Base-by-base conservation (phyloP, 192 early-diverging fungal genomes). In the Coemansia sp. region DNA sequence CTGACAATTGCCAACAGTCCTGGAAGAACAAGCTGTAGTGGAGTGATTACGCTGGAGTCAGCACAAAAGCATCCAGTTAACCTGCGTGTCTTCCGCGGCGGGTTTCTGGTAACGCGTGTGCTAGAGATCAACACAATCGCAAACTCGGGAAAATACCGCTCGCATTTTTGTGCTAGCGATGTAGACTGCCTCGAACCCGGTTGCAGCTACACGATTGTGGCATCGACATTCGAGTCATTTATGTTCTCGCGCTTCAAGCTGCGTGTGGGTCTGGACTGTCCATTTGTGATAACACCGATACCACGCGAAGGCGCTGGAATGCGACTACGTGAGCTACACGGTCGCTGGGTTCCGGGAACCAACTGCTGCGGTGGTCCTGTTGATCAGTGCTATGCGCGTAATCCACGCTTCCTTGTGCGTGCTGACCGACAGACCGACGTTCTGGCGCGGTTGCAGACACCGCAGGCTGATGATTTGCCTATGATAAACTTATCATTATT, bases 261-360 rank as follows among this genome's bases (percentile, higher is more conserved):
- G 19, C 86, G 87, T 4, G 74, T 92, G 14, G 80, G 84, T 36
- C 84, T 87, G 22, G 84, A 83, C 53, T 51, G 67, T 14, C 70
- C 76, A 8, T 85, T 91, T 50, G 61, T 64, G 7, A 31, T 89
- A 5, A 71, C 80, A 10, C 64, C 86, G 6, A 88, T 93, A 63
- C 87, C 92, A 10, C 67, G 82, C 46, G 92, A 93, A 72, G 92
- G 92, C 56, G 91, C 90, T 70, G 88, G 89, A 3, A 89, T 92
- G 87, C 72, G 77, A 6, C 50, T 71, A 68, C 77, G 77, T 32
- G 77, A 80, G 57, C 55, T 80, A 59, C 72, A 80, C 50, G 77
- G 72, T 1, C 30, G 52, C 65, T 91, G 88, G 87, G 74, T 64
- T 65, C 68, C 71, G 0, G 87, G 88, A 2, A 76, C 85, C 21